Evolutionary conservation across 2,329 filamentous ascomycete species (phyloP), one percentile per base, ranked within the genome.

Genomic region (Colletotrichum truncatum): DNA sequence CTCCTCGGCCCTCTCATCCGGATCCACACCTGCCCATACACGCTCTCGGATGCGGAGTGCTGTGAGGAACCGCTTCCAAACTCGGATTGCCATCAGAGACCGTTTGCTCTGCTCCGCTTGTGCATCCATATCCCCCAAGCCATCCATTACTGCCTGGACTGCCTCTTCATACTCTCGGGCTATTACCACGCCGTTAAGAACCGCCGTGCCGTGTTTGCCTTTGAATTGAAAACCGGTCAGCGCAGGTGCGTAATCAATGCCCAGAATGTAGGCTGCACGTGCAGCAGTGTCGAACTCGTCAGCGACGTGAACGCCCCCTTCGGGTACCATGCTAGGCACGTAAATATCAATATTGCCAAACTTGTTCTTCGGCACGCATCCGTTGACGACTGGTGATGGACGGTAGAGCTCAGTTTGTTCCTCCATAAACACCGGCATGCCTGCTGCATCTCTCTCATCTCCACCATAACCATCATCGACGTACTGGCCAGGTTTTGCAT

Each of bases 261-360:
- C 90, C 1, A 98, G 77, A 2, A 94, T 79, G 61, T 86, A 88
- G 1, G 94, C 93, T 2, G 95, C 95, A 53, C 87, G 86, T 2
- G 87, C 82, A 1, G 92, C 91, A 53, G 90, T 72, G 48, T 85
- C 79, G 63, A 84, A 79, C 6, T 77, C 72, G 26, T 69, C 65
- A 2, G 43, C 14, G 11, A 98, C 81, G 75, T 98, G 93, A 2
- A 89, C 85, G 2, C 93, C 94, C 0, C 96, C 95, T 39, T 80
- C 78, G 0, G 96, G 96, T 1, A 98, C 84, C 96, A 99, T 98
- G 67, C 89, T 93, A 0, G 93, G 90, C 10, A 97, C 94, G 75
- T 95, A 98, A 38, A 97, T 87, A 73, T 98, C 96, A 64, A 98
- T 90, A 73, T 99, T 99, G 10, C 94, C 94, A 76, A 93, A 99